Conservation (phyloP, 2,329 filamentous ascomycete genomes). For the Plectosphaerella cucumerina region DNA sequence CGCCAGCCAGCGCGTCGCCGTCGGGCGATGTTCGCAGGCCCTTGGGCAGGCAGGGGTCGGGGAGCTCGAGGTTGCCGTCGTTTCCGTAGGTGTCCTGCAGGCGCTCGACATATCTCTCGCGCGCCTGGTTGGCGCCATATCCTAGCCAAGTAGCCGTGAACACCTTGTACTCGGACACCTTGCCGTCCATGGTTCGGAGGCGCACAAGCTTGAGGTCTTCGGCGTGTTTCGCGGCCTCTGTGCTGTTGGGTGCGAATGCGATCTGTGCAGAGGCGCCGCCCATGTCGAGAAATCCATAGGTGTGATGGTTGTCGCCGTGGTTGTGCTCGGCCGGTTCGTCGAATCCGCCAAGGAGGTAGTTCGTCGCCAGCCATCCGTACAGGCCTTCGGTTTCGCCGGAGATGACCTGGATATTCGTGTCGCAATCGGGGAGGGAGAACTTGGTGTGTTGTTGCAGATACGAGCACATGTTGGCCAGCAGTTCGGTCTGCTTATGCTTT, state of each 20-base stretch:
- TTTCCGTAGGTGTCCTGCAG: conserved; percentile 65
- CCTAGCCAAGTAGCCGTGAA: conserved; percentile 97
- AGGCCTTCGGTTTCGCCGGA: conserved; percentile 91
- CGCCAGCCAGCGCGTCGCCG: conserved; percentile 50
- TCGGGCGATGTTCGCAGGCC: conserved; percentile 70
- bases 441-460: conserved; percentile 73
- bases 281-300: conserved; percentile 98
- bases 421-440: conserved; percentile 88
- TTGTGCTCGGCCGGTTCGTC: conserved; percentile 69
- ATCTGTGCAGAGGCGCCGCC: conserved; percentile 97
- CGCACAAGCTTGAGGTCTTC: conserved; percentile 84
- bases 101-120: conserved; percentile 75
- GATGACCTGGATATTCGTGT: conserved; percentile 87
- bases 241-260: conserved; percentile 90
- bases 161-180: conserved; percentile 74
- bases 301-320: conserved; percentile 85
- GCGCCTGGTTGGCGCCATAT: conserved; percentile 93
- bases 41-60: conserved; percentile 85
- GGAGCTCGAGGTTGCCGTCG: conserved; percentile 60
- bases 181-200: conserved; percentile 77
- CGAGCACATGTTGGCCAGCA: conserved; percentile 75
- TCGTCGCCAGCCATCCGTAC: conserved; percentile 96
- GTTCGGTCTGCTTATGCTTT: conserved; percentile 63
- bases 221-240: conserved; percentile 84
- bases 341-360: conserved; percentile 91